These are phyloP conservation scores for Peronosclerospora sorghi DNA, from an alignment of 352 stramenopile species.

Conservation along the genomic window DNA sequence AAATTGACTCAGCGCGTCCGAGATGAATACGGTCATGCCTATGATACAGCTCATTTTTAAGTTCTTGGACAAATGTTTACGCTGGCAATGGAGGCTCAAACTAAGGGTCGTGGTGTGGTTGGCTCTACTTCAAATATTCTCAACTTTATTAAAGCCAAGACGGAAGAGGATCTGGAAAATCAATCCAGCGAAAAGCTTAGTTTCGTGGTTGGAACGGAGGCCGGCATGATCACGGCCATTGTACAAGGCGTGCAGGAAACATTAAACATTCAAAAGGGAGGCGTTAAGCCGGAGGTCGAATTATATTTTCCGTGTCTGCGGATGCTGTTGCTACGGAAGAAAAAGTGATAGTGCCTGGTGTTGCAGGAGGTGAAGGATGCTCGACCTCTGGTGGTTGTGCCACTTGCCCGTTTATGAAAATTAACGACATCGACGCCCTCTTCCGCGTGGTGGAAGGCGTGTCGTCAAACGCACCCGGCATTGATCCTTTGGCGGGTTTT, in stretches of 20 bases:
- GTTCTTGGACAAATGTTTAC: conserved; percentile 98
- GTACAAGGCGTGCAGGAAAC: conserved; percentile 88
- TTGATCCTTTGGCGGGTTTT: conserved; percentile 78
- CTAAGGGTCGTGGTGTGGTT: conserved; percentile 85
- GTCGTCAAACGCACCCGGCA: conserved; percentile 14
- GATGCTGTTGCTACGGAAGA: conserved; percentile 84
- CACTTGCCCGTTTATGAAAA: conserved; percentile 98
- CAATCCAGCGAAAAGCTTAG: conserved; percentile 66
- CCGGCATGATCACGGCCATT: conserved; percentile 97
- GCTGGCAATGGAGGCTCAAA: conserved; percentile 92
- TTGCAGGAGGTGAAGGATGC: conserved; percentile 90
- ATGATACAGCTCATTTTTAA: conserved; percentile 94
- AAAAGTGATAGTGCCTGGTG: conserved; percentile 81
- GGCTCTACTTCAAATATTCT: conserved; percentile 96
- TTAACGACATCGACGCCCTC: conserved; percentile 97
- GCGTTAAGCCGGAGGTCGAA: conserved; percentile 85
- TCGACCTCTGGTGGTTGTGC: conserved; percentile 94
- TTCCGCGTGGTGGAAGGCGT: conserved; percentile 83
- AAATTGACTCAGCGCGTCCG: conserved; percentile 89
- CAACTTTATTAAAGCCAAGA: conserved; percentile 95
- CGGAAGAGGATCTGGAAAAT: conserved; percentile 65
- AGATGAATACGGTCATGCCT: conserved; percentile 87
- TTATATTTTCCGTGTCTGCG: conserved; percentile 94
- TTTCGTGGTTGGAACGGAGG: conserved; percentile 95
- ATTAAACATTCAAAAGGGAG: conserved; percentile 28